These are phyloP conservation scores for Lonicera japonica DNA, from an alignment of 129 eudicot species.

Conservation along the genomic window DNA sequence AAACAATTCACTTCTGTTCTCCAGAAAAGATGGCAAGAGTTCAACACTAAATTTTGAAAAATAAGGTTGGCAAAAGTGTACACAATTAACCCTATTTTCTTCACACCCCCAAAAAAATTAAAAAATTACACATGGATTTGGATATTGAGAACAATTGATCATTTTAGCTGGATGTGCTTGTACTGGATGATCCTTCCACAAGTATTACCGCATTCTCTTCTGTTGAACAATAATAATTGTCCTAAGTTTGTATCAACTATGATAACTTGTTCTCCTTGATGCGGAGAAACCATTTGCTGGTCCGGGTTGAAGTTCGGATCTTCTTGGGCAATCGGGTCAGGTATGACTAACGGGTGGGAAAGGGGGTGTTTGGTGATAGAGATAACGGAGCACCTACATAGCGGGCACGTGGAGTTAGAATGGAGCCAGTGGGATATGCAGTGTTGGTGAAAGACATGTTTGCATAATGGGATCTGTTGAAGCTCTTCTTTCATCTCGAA, in stretches of 20 bases:
- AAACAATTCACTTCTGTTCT: no score
- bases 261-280: background rate
- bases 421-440: slow-evolving; percentile 60
- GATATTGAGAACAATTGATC: no score
- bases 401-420: slow-evolving; percentile 61
- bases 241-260: background rate
- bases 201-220: background rate
- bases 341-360: slow-evolving; percentile 10
- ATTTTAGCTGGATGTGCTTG: background rate
- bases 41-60: no score
- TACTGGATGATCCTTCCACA: slow-evolving; percentile 12
- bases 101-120: no score
- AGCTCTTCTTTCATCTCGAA: slow-evolving; percentile 54
- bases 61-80: no score
- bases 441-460: slow-evolving; percentile 61
- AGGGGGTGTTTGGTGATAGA: slow-evolving; percentile 10
- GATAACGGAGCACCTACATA: slow-evolving; percentile 53
- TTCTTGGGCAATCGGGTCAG: slow-evolving; percentile 14
- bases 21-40: no score
- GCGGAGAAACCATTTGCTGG: background rate
- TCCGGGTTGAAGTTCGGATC: no score
- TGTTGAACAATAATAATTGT: slow-evolving; percentile 5
- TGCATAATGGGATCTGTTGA: slow-evolving; percentile 48
- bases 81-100: no score
- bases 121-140: no score